These are phyloP conservation scores for Aspergillus kassunensis DNA, from an alignment of 495 filamentous ascomycete species.

Conservation along the genomic window DNA sequence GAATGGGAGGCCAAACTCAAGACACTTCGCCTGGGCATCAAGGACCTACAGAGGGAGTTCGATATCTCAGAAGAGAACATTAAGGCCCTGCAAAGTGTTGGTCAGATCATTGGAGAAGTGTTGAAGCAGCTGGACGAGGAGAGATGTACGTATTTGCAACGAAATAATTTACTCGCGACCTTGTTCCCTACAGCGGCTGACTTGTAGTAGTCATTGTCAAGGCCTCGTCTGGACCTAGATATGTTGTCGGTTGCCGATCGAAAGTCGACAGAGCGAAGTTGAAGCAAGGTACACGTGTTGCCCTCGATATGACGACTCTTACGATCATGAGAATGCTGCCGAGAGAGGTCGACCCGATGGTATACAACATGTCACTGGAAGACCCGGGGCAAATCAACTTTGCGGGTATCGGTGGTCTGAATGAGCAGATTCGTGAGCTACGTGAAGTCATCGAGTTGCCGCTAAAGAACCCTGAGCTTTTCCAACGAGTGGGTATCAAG, in stretches of 20 bases:
- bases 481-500: constrained; percentile 96
- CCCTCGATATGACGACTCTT: constrained; percentile 98
- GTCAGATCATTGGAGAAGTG: constrained; percentile 98
- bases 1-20: constrained; percentile 99
- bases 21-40: constrained; percentile 85
- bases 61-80: constrained; percentile 99
- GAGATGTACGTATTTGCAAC: constrained; percentile 61
- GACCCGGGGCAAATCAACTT: constrained; percentile 98
- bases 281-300: constrained; percentile 97
- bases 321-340: constrained; percentile 99
- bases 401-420: constrained; percentile 96
- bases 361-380: constrained; percentile 99
- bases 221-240: constrained; percentile 94
- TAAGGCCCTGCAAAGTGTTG: constrained; percentile 98
- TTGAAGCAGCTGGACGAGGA: constrained; percentile 98
- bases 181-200: constrained; percentile 13
- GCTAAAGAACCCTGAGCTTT: constrained; percentile 97
- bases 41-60: constrained; percentile 88
- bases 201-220: constrained; percentile 63
- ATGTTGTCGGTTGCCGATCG: constrained; percentile 96
- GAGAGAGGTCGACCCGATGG: constrained; percentile 94
- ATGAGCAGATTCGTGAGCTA: constrained; percentile 97
- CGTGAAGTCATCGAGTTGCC: constrained; percentile 98
- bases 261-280: constrained; percentile 96
- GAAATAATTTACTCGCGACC: not conserved